Percentiles rank a stretch among this genome's conserved stretches.
phyloP scores from a whole-genome alignment of 2,329 filamentous ascomycete species.

The Epichloe uncinata region DNA sequence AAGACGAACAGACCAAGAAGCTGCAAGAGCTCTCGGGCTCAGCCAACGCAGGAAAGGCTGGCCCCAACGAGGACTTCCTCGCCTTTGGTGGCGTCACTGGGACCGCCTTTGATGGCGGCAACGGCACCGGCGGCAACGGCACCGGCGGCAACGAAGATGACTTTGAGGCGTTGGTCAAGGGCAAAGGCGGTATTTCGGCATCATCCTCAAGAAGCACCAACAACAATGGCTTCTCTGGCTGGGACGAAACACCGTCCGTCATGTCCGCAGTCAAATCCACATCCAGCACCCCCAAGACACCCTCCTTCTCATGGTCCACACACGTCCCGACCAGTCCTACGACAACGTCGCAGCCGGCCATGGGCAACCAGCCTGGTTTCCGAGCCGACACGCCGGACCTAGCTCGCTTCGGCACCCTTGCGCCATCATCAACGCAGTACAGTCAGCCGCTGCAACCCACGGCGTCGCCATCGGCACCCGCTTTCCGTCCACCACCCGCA shows the following conservation, averaged over 20 bases:
- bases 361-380: slow-evolving; percentile 24
- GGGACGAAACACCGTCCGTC: slow-evolving; percentile 31
- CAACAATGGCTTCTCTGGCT: slow-evolving; percentile 31
- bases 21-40: slow-evolving; percentile 66
- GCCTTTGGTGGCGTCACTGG: slow-evolving; percentile 55
- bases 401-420: slow-evolving; percentile 38
- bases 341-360: slow-evolving; percentile 15
- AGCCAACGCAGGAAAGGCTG: slow-evolving; percentile 34
- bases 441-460: slow-evolving; percentile 44
- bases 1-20: slow-evolving; percentile 80
- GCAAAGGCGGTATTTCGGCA: slow-evolving; percentile 27
- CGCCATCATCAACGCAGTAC: slow-evolving; percentile 48
- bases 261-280: slow-evolving; percentile 21
- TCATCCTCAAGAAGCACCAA: slow-evolving; percentile 21
- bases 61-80: slow-evolving; percentile 52
- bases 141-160: no score
- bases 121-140: slow-evolving; percentile 36
- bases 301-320: slow-evolving; percentile 52
- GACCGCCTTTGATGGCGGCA: slow-evolving; percentile 33
- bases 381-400: slow-evolving; percentile 48
- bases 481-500: slow-evolving; percentile 14
- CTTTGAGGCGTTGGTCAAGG: slow-evolving; percentile 84
- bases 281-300: slow-evolving; percentile 27
- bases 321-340: slow-evolving; percentile 30
- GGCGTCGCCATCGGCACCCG: slow-evolving; percentile 13